Conservation (phyloP, 2,329 filamentous ascomycete genomes). For the Fusarium verticillioides region DNA sequence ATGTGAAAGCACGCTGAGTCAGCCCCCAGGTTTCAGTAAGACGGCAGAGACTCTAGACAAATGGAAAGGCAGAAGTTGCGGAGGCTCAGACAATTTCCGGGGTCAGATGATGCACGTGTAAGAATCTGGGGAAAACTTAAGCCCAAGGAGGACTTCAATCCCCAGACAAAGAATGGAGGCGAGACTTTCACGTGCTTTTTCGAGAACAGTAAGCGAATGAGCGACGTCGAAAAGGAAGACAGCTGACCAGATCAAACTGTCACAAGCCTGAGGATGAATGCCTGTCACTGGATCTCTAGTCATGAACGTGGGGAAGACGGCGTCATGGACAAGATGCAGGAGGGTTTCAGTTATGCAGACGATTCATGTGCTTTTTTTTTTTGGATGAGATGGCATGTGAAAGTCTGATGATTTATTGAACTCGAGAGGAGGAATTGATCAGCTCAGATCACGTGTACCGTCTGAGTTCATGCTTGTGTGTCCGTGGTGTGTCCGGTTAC, state of each 20-base stretch:
- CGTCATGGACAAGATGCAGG: constrained; percentile 8
- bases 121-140: constrained; percentile 39
- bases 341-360: constrained; percentile 14
- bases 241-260: constrained; percentile 33
- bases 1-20: constrained; percentile 32
- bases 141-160: constrained; percentile 3
- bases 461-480: not conserved
- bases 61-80: constrained; percentile 21
- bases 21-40: constrained; percentile 13
- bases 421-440: not conserved
- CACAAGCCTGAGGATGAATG: constrained; percentile 32
- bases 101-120: constrained; percentile 39
- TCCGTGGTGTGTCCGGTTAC: constrained; percentile 15
- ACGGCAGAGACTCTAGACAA: constrained; percentile 13
- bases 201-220: not conserved
- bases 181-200: constrained; percentile 39
- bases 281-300: constrained; percentile 25
- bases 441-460: constrained; percentile 21
- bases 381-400: constrained; percentile 21
- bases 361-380: constrained; percentile 24
- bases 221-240: constrained; percentile 11
- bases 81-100: constrained; percentile 28
- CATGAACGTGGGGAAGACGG: constrained; percentile 28
- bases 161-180: constrained; percentile 4
- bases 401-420: not conserved